Conservation (phyloP, 1,284 basidiomycete species). For the Xanthoconium separans region DNA sequence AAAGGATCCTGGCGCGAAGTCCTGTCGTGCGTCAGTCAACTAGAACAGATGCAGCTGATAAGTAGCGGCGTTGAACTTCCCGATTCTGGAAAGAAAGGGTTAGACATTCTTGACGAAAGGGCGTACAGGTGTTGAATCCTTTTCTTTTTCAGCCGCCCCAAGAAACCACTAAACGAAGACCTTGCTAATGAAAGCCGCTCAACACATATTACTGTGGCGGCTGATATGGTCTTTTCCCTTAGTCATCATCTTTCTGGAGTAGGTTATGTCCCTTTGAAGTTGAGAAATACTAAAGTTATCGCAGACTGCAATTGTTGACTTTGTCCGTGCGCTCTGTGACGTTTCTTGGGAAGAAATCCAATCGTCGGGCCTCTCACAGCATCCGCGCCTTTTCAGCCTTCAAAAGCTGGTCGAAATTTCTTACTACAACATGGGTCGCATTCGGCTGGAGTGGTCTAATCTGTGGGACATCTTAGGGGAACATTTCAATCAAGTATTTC, state of each 20-base stretch:
- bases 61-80: conserved; percentile 83
- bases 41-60: conserved; percentile 97
- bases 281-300: conserved; percentile 8
- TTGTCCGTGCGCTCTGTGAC: conserved; percentile 94
- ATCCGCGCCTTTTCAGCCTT: conserved; percentile 94
- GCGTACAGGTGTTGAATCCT: conserved; percentile 4
- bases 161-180: conserved; percentile 85
- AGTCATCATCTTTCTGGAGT: conserved; percentile 94
- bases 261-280: conserved; percentile 35
- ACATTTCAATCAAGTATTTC: conserved; percentile 92
- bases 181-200: conserved; percentile 96
- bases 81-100: conserved; percentile 81
- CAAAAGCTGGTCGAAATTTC: conserved; percentile 99
- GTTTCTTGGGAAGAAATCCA: conserved; percentile 99
- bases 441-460: conserved; percentile 98
- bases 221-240: conserved; percentile 98
- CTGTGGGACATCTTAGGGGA: conserved; percentile 98
- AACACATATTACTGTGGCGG: conserved; percentile 96
- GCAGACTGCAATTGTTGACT: conserved; percentile 96
- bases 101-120: conserved; percentile 26
- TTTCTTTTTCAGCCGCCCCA: conserved; percentile 47
- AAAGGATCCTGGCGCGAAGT: conserved; percentile 97
- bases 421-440: conserved; percentile 99
- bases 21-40: conserved; percentile 91
- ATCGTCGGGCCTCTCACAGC: conserved; percentile 90